Base-by-base conservation (phyloP, 805 yeast genomes). In the Jamesozyma hellenica region DNA sequence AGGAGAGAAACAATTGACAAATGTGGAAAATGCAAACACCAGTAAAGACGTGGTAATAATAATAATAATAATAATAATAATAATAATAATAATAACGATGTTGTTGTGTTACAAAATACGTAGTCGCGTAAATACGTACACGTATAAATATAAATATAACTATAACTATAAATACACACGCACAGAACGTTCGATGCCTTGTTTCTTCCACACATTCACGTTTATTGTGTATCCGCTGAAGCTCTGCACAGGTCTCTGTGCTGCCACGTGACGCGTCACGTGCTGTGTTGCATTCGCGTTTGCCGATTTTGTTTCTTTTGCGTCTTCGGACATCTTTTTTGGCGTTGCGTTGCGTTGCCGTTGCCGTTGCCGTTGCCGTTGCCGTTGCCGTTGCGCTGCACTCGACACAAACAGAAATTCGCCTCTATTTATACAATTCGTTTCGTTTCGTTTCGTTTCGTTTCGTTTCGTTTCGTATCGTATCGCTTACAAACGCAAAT, bases 181-280 rank as follows among this genome's bases (percentile, higher is more conserved):
- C n/a, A n/a, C n/a, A n/a, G n/a, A n/a, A n/a, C n/a, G n/a, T n/a
- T n/a, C n/a, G n/a, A n/a, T n/a, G n/a, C n/a, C n/a, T n/a, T n/a
- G n/a, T n/a, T n/a, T n/a, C 9, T 50, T 39, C 58, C 59, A 56
- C 18, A 58, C 56, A 27, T 44, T 47, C 17, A 54, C 42, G 1
- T 47, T 43, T 15, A 55, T 21, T 12, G 43, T 43, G 41, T 56
- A 54, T n/a, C 60, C 58, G 12, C 56, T 51, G 33, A 56, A 56
- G 25, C 53, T 44, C 34, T 44, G 50, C 14, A 56, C 42, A 3
- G 42, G 39, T 10, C 52, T 46, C 14, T 41, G 43, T 3, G 42
- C 38, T 8, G 36, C 46, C 25, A 35, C 41, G 14, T 12, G 30
- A 14, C 44, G 19, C 28, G 4, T 31, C 32, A 12, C 26, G 8